A percentile compares a stretch with the other conserved stretches of the same genome.
Evolutionary conservation across 2,329 filamentous ascomycete species (phyloP).

Genomic region (Ophiocordyceps unilateralis): DNA sequence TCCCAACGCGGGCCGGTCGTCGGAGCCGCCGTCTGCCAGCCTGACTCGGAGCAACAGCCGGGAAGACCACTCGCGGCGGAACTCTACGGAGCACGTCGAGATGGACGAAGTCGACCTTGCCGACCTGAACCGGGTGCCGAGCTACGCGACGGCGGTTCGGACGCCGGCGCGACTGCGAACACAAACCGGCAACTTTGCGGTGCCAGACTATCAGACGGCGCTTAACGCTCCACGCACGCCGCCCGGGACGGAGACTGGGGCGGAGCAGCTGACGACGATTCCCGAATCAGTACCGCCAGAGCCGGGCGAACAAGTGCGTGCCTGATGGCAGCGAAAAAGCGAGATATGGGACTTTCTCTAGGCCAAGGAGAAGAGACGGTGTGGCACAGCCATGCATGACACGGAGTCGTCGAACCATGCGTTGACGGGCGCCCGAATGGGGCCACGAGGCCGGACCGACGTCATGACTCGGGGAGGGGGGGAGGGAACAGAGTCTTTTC

Average conservation of each 20-base stretch:
- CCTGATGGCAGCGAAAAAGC: not conserved
- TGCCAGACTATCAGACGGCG: constrained; percentile 53
- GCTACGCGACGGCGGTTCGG: constrained; percentile 57
- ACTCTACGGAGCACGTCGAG: constrained; percentile 39
- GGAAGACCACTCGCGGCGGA: constrained; percentile 31
- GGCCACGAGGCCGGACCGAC: not conserved
- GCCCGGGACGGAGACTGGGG: constrained; percentile 15
- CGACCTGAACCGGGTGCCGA: constrained; percentile 56
- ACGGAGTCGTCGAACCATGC: not conserved
- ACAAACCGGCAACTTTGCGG: constrained; percentile 26
- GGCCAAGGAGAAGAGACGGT: no score
- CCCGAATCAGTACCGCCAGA: constrained; percentile 8
- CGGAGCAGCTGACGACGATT: constrained; percentile 14
- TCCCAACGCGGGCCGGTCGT: constrained; percentile 11
- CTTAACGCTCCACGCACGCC: constrained; percentile 34
- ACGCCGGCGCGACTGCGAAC: constrained; percentile 39
- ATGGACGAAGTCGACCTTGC: constrained; percentile 42
- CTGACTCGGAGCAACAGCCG: constrained; percentile 37
- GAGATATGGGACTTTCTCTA: no score
- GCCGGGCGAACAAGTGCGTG: not conserved
- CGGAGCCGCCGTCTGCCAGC: constrained; percentile 24
- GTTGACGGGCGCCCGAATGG: no score
- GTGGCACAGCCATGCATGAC: not conserved
- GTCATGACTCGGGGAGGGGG: not conserved
- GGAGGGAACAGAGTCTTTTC: not conserved